Conservation (phyloP, 2,329 filamentous ascomycete species). For the Coniochaeta sp. region DNA sequence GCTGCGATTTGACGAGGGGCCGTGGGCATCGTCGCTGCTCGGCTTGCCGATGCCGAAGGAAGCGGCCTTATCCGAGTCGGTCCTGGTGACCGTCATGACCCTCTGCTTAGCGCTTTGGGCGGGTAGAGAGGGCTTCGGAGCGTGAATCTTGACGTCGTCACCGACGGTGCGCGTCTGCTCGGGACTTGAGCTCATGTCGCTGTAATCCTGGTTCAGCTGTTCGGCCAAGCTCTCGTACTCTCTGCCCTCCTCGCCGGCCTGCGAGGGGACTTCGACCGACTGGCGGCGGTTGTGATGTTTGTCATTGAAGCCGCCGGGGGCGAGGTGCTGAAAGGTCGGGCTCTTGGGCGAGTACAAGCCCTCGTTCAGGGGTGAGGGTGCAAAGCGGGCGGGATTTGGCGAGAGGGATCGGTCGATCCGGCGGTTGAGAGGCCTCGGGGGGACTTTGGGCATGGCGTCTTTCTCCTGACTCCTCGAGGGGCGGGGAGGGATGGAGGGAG, state of each 20-base stretch:
- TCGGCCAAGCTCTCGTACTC: constrained; percentile 66
- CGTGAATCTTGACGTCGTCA: constrained; percentile 78
- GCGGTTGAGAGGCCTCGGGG: constrained; percentile 65
- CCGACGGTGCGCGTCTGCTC: constrained; percentile 73
- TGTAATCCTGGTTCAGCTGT: constrained; percentile 33
- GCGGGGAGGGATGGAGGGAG: constrained; percentile 50
- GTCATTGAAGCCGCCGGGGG: constrained; percentile 20
- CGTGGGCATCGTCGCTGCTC: constrained; percentile 44
- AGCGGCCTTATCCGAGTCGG: constrained; percentile 80
- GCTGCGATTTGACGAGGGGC: constrained; percentile 38
- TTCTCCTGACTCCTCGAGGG: constrained; percentile 45
- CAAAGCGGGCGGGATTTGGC: constrained; percentile 70
- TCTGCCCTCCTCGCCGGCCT: constrained; percentile 76
- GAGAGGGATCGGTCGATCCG: constrained; percentile 71
- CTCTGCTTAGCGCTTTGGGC: constrained; percentile 74
- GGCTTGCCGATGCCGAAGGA: constrained; percentile 75
- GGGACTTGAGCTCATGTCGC: constrained; percentile 40
- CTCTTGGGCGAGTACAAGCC: constrained; percentile 45
- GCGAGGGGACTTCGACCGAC: constrained; percentile 73
- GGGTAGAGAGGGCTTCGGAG: constrained; percentile 81
- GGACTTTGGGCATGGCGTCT: constrained; percentile 58
- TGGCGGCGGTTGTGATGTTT: constrained; percentile 54
- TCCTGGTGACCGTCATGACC: constrained; percentile 79
- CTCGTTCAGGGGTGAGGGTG: constrained; percentile 80
- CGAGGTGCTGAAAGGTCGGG: constrained; percentile 24